Evolutionary conservation across 805 yeast genomes (phyloP), one percentile per base, ranked within the genome.

Genomic region (Wickerhamiella spandovensis): DNA sequence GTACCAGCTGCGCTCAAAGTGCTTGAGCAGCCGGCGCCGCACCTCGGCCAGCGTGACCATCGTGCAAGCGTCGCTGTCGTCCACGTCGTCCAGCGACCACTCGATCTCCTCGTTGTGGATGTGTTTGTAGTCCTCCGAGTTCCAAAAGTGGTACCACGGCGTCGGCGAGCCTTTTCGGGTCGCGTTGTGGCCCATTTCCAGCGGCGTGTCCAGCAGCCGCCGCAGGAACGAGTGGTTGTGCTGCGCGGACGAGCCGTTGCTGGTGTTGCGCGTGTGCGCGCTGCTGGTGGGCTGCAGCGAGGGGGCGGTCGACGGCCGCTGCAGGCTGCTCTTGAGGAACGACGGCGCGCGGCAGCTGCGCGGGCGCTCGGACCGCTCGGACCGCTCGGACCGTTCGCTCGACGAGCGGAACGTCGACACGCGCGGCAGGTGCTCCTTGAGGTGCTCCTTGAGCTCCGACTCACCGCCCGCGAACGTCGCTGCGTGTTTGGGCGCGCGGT

Each of bases 1-100:
- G 21, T 85, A 74, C 97, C 97, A 89, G 0, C 85, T 78, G 18
- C 66, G 65, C 0, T 84, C 74, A 22, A 79, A 70, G 48, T 73
- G 68, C 49, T 72, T 69, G 39, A 72, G 64, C 21, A 84, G 59
- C 21, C 63, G 58, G 22, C 66, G 53, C 3, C 66, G 59, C 5
- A 72, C 67, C 24, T 60, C 64, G 5, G 56, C 67, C 7, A 67
- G 54, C 13, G 64, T 54, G 23, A 63, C 38, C 13, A 35, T 48
- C 2, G 55, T 52, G n/a, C 22, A 23, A 24, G 18, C 37, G 13
- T 18, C 35, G 5, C 9, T 10, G 23, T 41, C 37, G 13, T 17
- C 23, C 21, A 24, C n/a, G 20, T 47, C 50, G 81, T 90, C n/a
- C 71, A 52, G 20, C 67, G 47, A 20, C 25, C 23, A 47, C 17